Evolutionary conservation across 2,329 filamentous ascomycete genomes (phyloP).

Genomic region (Stagonosporopsis cucurbitacearum): DNA sequence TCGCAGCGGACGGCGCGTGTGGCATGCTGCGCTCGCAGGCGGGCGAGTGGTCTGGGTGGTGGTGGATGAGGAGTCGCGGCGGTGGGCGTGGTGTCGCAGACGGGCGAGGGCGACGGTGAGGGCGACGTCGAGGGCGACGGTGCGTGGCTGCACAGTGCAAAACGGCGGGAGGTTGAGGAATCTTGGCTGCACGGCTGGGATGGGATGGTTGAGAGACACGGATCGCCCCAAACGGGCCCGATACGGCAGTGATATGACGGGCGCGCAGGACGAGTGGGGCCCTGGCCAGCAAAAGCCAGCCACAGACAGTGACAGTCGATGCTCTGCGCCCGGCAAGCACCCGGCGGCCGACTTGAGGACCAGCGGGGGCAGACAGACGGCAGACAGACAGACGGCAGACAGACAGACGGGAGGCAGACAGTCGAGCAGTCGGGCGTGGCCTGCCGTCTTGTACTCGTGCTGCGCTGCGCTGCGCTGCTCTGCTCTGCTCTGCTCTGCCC

Average conservation of each 20-base stretch:
- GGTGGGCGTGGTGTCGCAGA: background rate
- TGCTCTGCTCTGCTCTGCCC: too few species aligned
- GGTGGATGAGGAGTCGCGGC: background rate
- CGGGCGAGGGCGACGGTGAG: background rate
- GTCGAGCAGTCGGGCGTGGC: too few species aligned
- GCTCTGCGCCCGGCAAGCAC: too few species aligned
- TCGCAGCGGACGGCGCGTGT: slow-evolving; percentile 23
- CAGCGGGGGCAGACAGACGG: too few species aligned
- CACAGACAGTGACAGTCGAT: too few species aligned
- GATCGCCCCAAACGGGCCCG: slow-evolving; percentile 17
- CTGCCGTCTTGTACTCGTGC: too few species aligned
- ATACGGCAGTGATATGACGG: slow-evolving; percentile 16
- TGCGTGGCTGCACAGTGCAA: slow-evolving; percentile 1
- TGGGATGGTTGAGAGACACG: slow-evolving; percentile 18
- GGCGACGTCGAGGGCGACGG: background rate
- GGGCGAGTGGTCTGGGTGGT: background rate
- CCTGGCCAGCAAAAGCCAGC: background rate
- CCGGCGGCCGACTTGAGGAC: too few species aligned
- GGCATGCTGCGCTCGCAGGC: slow-evolving; percentile 37
- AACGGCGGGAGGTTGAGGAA: slow-evolving; percentile 8
- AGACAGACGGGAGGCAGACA: background rate
- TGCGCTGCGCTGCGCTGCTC: too few species aligned
- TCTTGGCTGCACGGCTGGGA: slow-evolving; percentile 18
- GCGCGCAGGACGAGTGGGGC: slow-evolving; percentile 7
- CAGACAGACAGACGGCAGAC: background rate